These are phyloP conservation scores for Coemansia sp. DNA, from an alignment of 192 early-diverging fungal genomes.

Conservation along the genomic window DNA sequence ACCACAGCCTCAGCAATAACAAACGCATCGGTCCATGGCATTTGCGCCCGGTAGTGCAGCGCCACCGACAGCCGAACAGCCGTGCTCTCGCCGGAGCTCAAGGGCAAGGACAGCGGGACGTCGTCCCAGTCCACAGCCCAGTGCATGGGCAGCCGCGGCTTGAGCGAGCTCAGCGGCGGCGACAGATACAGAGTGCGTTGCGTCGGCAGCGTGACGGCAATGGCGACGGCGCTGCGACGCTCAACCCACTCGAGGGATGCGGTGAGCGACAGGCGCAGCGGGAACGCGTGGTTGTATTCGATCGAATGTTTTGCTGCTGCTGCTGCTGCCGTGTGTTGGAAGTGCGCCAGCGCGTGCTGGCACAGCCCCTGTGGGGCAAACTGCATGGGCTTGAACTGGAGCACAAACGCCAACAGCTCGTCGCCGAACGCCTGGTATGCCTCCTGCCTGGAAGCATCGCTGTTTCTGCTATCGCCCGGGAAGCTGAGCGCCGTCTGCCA, in stretches of 20 bases:
- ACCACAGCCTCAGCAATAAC: constrained; percentile 12
- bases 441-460: too few relatives aligned
- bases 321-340: not conserved
- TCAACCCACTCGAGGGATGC: constrained; percentile 25
- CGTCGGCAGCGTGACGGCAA: constrained; percentile 27
- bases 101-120: constrained; percentile 29
- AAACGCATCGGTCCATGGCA: constrained; percentile 39
- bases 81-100: constrained; percentile 44
- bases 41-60: constrained; percentile 12
- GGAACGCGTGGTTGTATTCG: constrained; percentile 48
- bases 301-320: not conserved
- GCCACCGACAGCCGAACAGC: constrained; percentile 17
- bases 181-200: constrained; percentile 7
- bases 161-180: constrained; percentile 11
- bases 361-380: constrained; percentile 23
- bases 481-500: not conserved
- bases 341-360: constrained; percentile 21
- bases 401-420: constrained; percentile 14
- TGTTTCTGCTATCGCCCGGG: too few relatives aligned
- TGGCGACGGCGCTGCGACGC: constrained; percentile 15
- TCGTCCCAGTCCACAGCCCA: constrained; percentile 37
- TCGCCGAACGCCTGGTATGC: not conserved
- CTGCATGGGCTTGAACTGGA: constrained; percentile 15
- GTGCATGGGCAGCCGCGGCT: constrained; percentile 21
- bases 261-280: constrained; percentile 19